Percentiles rank a stretch among this genome's conserved stretches.
These are phyloP conservation scores for Fusarium armeniacum DNA, from an alignment of 2,329 filamentous ascomycete species.

Conservation along the genomic window DNA sequence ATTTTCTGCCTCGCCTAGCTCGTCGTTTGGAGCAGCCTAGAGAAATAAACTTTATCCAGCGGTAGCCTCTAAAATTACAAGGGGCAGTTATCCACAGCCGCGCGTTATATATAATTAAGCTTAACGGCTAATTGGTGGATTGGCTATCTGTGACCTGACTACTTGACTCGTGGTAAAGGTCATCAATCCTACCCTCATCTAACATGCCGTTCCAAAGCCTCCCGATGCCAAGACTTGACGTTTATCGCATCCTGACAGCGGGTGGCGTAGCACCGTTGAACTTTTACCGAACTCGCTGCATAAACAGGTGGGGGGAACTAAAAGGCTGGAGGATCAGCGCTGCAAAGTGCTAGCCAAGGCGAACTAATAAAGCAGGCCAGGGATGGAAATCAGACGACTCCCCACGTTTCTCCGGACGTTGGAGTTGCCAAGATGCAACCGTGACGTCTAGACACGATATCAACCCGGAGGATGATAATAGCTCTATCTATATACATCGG, in stretches of 20 bases:
- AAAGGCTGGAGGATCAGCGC: constrained; percentile 5
- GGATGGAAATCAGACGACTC: constrained; percentile 19
- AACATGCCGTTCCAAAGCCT: neutral
- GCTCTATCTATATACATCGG: neutral
- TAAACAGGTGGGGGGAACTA: constrained; percentile 11
- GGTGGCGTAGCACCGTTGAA: constrained; percentile 14
- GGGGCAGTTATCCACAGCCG: neutral
- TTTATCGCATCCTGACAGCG: neutral
- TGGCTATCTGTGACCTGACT: accelerated
- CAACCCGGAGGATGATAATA: neutral
- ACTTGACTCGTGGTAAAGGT: neutral
- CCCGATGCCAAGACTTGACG: neutral
- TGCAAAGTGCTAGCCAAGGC: neutral
- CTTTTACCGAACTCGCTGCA: neutral
- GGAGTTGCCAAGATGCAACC: constrained; percentile 21
- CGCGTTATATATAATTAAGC: neutral
- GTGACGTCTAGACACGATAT: constrained; percentile 15
- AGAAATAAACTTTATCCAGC: neutral
- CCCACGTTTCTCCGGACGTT: constrained; percentile 31
- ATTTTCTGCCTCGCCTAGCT: too few relatives aligned
- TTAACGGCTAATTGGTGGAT: neutral
- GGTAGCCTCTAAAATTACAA: neutral
- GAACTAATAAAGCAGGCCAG: constrained; percentile 5
- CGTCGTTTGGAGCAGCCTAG: too few relatives aligned
- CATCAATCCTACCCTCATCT: neutral